Percentiles rank a stretch among this genome's conserved stretches.
These are phyloP conservation scores for Salix exigua DNA, from an alignment of 345 rosid genomes.

Conservation along the genomic window DNA sequence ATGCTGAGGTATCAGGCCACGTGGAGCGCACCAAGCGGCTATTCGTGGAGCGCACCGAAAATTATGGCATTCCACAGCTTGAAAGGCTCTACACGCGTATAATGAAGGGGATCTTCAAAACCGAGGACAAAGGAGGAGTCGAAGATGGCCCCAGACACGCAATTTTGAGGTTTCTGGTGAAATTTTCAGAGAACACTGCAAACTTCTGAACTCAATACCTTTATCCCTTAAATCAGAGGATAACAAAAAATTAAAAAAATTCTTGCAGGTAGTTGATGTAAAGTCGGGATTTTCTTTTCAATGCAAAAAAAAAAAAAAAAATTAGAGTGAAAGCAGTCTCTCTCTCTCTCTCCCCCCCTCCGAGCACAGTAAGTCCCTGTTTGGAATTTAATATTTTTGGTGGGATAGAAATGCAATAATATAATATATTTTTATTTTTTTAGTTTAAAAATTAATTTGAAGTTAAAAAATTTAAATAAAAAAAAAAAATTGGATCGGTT, in stretches of 20 bases:
- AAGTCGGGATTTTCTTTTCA: slow-evolving; percentile 56
- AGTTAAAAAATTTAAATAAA: too few species aligned
- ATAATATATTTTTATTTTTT: too few species aligned
- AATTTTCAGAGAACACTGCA: slow-evolving; percentile 59
- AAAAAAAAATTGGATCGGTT: too few species aligned
- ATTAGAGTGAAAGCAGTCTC: slow-evolving; percentile 22
- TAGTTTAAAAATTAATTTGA: too few species aligned
- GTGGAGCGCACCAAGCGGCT: slow-evolving; percentile 43
- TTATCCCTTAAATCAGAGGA: slow-evolving; percentile 2
- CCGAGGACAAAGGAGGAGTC: slow-evolving; percentile 42
- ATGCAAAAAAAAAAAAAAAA: slow-evolving; percentile 29
- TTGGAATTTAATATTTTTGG: too few species aligned
- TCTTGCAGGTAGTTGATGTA: slow-evolving; percentile 41
- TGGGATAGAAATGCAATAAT: too few species aligned
- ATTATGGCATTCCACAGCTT: slow-evolving; percentile 71
- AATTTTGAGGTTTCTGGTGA: slow-evolving; percentile 80
- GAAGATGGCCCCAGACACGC: slow-evolving; percentile 52
- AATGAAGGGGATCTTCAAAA: slow-evolving; percentile 68
- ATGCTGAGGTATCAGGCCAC: slow-evolving; percentile 39
- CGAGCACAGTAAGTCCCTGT: too few species aligned
- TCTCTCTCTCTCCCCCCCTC: neutral
- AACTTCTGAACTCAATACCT: slow-evolving; percentile 52
- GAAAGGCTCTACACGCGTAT: slow-evolving; percentile 75
- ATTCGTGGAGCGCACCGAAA: slow-evolving; percentile 52
- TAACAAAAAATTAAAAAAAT: neutral